phyloP scores from a whole-genome alignment of 495 filamentous ascomycete genomes.

The Podospora conica region DNA sequence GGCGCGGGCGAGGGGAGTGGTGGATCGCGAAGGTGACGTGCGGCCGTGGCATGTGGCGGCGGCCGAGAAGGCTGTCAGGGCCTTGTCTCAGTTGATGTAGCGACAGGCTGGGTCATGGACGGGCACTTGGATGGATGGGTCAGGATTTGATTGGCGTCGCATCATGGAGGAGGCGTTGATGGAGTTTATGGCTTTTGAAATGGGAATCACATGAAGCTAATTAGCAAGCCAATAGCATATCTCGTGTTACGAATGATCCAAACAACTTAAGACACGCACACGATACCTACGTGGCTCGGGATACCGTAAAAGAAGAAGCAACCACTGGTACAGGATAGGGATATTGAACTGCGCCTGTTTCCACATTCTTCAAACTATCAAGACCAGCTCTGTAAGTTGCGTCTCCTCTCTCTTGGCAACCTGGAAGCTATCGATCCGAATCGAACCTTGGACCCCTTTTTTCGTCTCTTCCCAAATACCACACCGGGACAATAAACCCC shows the following conservation, averaged over 20 bases:
- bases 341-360: too few relatives aligned
- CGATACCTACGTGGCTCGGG: neutral
- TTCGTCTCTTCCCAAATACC: too few relatives aligned
- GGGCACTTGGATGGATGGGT: neutral
- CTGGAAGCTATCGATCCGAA: too few relatives aligned
- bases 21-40: conserved; percentile 54
- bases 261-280: neutral
- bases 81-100: conserved; percentile 52
- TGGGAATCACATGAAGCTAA: too few relatives aligned
- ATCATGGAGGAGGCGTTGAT: neutral
- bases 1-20: conserved; percentile 61
- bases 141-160: neutral
- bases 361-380: too few relatives aligned
- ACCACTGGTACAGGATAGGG: neutral
- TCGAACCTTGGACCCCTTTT: too few relatives aligned
- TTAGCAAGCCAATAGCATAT: neutral
- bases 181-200: too few relatives aligned
- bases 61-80: conserved; percentile 61
- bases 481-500: neutral
- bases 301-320: too few relatives aligned
- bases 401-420: too few relatives aligned
- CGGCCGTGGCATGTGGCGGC: conserved; percentile 83
- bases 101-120: neutral
- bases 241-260: neutral
- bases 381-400: too few relatives aligned